A percentile compares a stretch with the other conserved stretches of the same genome.
Conservation (phyloP, 306 rosid genomes). For the Gynostemma pentaphyllum region DNA sequence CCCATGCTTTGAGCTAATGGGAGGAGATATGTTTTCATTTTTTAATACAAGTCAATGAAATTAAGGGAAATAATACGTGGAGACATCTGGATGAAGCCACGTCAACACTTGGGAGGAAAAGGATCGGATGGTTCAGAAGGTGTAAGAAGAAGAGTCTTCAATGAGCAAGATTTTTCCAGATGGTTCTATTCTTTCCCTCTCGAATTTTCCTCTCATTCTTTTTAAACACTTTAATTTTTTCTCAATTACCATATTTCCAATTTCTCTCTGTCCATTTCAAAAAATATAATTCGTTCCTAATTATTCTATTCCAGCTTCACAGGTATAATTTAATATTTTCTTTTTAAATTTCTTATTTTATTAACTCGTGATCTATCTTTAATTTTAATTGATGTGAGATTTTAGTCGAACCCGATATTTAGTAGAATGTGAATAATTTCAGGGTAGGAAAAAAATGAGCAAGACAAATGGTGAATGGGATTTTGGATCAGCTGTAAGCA, state of each 20-base stretch:
- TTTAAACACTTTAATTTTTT: background rate
- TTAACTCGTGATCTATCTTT: too few relatives aligned
- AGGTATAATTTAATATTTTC: too few relatives aligned
- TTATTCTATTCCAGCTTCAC: background rate
- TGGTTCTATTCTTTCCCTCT: conserved; percentile 13
- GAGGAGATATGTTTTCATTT: too few relatives aligned
- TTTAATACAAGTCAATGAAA: too few relatives aligned
- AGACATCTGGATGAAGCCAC: background rate
- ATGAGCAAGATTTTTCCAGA: conserved; percentile 25
- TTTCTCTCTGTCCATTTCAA: too few relatives aligned
- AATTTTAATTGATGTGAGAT: too few relatives aligned
- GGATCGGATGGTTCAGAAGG: background rate
- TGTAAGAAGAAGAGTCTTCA: background rate
- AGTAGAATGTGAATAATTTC: too few relatives aligned
- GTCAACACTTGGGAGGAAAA: background rate
- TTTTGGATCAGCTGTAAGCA: background rate
- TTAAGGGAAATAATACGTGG: too few relatives aligned
- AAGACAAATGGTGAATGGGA: background rate
- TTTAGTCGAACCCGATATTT: too few relatives aligned
- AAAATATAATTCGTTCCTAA: too few relatives aligned
- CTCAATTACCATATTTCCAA: background rate
- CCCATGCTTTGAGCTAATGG: background rate
- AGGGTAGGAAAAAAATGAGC: background rate
- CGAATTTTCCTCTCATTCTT: conserved; percentile 27
- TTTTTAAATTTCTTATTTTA: too few relatives aligned